Evolutionary conservation across 441 rosid genomes (phyloP).

Genomic region (Gossypium aridum): DNA sequence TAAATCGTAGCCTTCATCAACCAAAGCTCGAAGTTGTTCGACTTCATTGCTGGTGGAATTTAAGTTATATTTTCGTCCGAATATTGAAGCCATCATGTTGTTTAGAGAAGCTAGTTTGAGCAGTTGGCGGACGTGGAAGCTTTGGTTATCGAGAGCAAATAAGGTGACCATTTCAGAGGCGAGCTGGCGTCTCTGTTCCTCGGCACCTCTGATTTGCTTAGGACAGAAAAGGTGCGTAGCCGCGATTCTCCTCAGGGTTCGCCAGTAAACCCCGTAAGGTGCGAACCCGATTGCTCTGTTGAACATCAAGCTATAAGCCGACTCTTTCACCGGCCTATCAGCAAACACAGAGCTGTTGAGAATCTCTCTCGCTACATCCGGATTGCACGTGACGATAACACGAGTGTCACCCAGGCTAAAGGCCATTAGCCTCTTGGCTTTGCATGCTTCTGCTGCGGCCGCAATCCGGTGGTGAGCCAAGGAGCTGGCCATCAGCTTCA

Average conservation of each 20-base stretch:
- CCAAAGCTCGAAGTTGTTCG: conserved; percentile 44
- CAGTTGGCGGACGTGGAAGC: conserved; percentile 42
- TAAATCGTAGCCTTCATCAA: conserved; percentile 75
- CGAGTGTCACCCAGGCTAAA: conserved; percentile 73
- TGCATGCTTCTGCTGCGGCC: conserved; percentile 31
- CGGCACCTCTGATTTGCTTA: conserved; percentile 57
- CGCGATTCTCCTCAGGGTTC: conserved; percentile 58
- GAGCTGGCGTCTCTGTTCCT: conserved; percentile 35
- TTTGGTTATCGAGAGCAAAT: conserved; percentile 19
- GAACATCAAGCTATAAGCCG: conserved; percentile 82
- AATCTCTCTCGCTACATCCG: conserved; percentile 77
- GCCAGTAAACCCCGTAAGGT: conserved; percentile 78
- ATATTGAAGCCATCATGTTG: conserved; percentile 79
- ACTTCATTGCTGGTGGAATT: conserved; percentile 34
- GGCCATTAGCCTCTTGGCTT: conserved; percentile 73
- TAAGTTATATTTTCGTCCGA: conserved; percentile 52
- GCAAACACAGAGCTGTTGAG: conserved; percentile 64
- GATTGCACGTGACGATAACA: conserved; percentile 63
- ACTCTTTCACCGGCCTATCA: conserved; percentile 78
- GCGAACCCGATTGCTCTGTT: conserved; percentile 88
- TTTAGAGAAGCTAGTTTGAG: conserved; percentile 70
- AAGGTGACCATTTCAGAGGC: conserved; percentile 46
- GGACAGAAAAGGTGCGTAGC: conserved; percentile 64
- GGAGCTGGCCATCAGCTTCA: conserved; percentile 50
- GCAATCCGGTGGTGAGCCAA: conserved; percentile 74